Evolutionary conservation across 805 yeast species (phyloP).

Genomic region (Wickerhamomyces sydowiorum): DNA sequence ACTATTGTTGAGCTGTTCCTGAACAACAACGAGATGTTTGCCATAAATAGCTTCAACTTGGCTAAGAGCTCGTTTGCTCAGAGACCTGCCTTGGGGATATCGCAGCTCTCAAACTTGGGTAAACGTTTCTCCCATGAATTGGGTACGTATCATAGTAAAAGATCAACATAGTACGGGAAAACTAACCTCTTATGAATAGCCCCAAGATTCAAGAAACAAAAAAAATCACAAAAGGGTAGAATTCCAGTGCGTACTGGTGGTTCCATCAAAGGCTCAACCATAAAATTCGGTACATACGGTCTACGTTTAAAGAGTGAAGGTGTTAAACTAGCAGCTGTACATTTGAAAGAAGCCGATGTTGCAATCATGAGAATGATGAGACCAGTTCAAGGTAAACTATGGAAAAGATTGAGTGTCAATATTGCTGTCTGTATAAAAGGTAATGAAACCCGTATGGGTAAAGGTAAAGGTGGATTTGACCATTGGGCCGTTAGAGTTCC

Average conservation of each 20-base stretch:
- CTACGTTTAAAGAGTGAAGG: conserved; percentile 88
- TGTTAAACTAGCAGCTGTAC: conserved; percentile 76
- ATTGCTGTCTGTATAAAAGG: conserved; percentile 94
- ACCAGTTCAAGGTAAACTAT: conserved; percentile 66
- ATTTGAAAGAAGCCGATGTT: conserved; percentile 85
- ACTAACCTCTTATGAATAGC: conserved; percentile 6
- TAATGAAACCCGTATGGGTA: conserved; percentile 99
- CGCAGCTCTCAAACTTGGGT: conserved; percentile 4
- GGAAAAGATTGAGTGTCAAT: conserved; percentile 78
- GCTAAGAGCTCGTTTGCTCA: background rate
- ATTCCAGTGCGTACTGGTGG: conserved; percentile 95
- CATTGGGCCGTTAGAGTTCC: conserved; percentile 97
- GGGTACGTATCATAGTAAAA: conserved; percentile 6
- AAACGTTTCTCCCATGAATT: conserved; percentile 24
- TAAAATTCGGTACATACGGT: conserved; percentile 81
- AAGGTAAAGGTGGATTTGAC: conserved; percentile 96
- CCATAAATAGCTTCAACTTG: background rate
- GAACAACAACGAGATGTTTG: background rate
- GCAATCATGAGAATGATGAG: conserved; percentile 80
- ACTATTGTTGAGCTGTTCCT: background rate
- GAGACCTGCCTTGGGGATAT: background rate
- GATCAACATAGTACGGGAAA: background rate
- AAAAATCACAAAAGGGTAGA: conserved; percentile 88
- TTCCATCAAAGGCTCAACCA: conserved; percentile 78
- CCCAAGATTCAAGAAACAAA: conserved; percentile 25